Base-by-base conservation (phyloP, 2,329 filamentous ascomycete genomes). In the Lasiodiplodia sp. region DNA sequence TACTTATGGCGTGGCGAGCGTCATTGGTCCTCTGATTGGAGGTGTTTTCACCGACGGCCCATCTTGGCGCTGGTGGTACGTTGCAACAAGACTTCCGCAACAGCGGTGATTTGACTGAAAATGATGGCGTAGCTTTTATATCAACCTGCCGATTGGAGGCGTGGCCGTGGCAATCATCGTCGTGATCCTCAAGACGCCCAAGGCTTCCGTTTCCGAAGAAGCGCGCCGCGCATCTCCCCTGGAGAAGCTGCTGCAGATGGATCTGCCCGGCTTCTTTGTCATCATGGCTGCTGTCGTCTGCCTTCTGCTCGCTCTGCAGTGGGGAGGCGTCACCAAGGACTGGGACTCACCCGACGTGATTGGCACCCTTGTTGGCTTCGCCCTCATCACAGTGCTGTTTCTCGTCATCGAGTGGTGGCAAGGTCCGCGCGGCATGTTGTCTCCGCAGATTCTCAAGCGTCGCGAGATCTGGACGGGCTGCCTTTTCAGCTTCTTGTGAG, bases 61-160 rank as follows among this genome's bases (percentile, higher is more conserved):
- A 2, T 72, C 71, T 28, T 83, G 81, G 81, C 70, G 80, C 57
- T 80, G 76, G 76, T 76, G 70, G 62, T 70, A 38, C 11, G 40
- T 28, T 28, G 3, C 25, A 3, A 28, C 25, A 28, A 28, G 25
- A 53, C 8, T 4, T 12, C 37, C 34, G 7, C 21, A 7, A 18
- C 23, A 10, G 0, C 7, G 3, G 58, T 25, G 28, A 4, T 44
- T 57, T 34, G 14, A 55, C 47, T 64, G 14, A 12, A 40, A 2
- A n/a, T 8, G 2, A n/a, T 18, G 25, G 25, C 3, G 3, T 2
- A 51, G 76, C 70, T 79, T 80, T 68, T 81, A 80, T 70, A 81
- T 84, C 73, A 84, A 84, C 69, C 75, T 85, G 1, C 83, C 83
- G 0, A 79, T 85, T 49, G 83, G 83, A 31, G 83, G 76, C 14